Conservation (phyloP, 306 rosid species). For the Alnus rubra region DNA sequence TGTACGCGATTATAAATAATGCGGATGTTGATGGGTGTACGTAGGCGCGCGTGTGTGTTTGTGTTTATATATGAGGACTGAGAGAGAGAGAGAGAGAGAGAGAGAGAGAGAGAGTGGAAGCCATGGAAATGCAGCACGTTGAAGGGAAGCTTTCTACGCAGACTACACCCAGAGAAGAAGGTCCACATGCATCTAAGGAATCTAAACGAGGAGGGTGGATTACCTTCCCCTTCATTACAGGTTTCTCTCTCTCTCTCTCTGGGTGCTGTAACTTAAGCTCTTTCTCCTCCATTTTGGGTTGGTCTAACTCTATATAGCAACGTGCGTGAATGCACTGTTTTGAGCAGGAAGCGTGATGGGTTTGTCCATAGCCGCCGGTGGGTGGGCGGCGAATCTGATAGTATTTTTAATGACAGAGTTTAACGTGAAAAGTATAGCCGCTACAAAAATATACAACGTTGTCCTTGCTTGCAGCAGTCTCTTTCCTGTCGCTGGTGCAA, state of each 20-base stretch:
- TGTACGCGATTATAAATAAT: too few species aligned
- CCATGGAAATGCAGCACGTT: not conserved
- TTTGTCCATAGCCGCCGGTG: constrained; percentile 31
- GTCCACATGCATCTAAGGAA: not conserved
- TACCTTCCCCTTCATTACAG: constrained; percentile 49
- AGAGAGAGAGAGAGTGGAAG: not conserved
- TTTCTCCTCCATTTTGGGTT: too few species aligned
- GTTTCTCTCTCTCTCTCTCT: not conserved
- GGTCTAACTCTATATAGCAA: too few species aligned
- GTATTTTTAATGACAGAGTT: constrained; percentile 38
- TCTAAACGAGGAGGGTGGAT: constrained; percentile 43
- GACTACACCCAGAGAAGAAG: not conserved
- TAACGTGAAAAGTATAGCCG: constrained; percentile 37
- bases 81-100: too few species aligned
- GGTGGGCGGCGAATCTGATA: constrained; percentile 41
- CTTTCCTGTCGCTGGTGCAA: constrained; percentile 38
- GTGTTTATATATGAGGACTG: too few species aligned
- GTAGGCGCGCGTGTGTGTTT: too few species aligned
- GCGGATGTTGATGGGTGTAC: too few species aligned
- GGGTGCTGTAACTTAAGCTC: too few species aligned
- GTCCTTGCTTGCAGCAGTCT: constrained; percentile 32
- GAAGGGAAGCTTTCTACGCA: not conserved
- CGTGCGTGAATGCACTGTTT: not conserved
- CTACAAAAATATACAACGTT: constrained; percentile 42
- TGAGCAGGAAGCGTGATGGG: constrained; percentile 32